Evolutionary conservation across 768 basidiomycete species (phyloP).

Genomic region (Neoboletus magnificus): DNA sequence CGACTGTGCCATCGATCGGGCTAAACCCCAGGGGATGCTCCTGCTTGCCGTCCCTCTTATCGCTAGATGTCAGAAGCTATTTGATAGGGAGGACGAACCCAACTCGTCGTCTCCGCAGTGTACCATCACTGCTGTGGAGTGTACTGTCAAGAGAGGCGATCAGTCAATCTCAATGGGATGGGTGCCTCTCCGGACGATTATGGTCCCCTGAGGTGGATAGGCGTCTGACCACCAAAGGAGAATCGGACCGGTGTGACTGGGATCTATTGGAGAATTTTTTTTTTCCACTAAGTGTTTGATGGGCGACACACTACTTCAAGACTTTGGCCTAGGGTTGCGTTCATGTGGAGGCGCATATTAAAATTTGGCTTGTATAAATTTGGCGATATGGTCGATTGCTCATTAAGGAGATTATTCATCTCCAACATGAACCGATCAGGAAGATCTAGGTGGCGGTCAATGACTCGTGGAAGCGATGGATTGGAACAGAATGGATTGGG

Average conservation of each 20-base stretch:
- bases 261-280: neutral
- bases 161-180: neutral
- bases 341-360: neutral
- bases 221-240: neutral
- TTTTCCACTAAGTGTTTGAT: neutral
- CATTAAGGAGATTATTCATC: conserved; percentile 17
- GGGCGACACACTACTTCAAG: neutral
- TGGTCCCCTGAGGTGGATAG: neutral
- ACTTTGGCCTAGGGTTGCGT: neutral
- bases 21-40: neutral
- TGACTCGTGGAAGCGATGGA: neutral
- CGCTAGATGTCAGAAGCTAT: neutral
- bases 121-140: neutral
- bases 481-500: neutral
- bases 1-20: neutral
- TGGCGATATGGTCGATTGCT: neutral
- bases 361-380: neutral
- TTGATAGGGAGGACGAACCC: neutral
- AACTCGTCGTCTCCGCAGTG: neutral
- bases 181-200: neutral
- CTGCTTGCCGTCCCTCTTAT: neutral
- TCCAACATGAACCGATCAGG: conserved; percentile 9
- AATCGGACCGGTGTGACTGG: neutral
- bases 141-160: neutral
- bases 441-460: conserved; percentile 4